Base-by-base conservation (phyloP, 306 rosid genomes). In the Quercus dentata region DNA sequence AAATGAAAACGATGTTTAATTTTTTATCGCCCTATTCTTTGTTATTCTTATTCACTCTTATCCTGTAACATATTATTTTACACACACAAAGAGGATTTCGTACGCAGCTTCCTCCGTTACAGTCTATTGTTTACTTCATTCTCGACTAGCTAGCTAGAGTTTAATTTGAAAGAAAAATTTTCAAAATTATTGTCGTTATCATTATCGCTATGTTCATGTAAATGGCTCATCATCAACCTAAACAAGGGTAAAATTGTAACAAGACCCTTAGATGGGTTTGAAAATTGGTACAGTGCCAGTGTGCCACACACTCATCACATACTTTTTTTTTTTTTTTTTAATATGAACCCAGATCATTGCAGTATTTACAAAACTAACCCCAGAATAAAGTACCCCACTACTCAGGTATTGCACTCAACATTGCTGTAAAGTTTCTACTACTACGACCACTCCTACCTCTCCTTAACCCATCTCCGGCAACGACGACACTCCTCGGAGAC, bases 391-490 rank as follows among this genome's bases (percentile, higher is more conserved):
- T 83, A 76, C 75, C 89, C 85, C 4, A 11, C 76, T 91, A 96
- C 84, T 96, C 99, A 14, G 94, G 97, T 28, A 96, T 93, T 0
- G 97, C 81, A 69, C 61, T 84, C 91, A 96, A 83, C 73, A 84
- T 64, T 31, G 93, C 94, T 6, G 87, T 6, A 33, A 78, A 84
- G 20, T 82, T 82, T 2, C 76, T 84, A 2, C 81, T 57, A 2
- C 82, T 73, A 3, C 90, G 71, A 1, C 91, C 78, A 13, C 33
- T 54, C 12, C 85, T 74, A 30, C 84, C 82, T 58, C 91, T 81
- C 54, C 85, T 84, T 1, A 78, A 56, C 54, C 84, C 83, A 35
- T 71, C 74, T 5, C 46, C 79, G 1, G 56, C 79, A 3, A 59
- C 41, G 1, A 35, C 62, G 0, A 27, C 65, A n/a, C 67, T 83